phyloP scores from a whole-genome alignment of 257 asterid genomes.

The Gentiana straminea region DNA sequence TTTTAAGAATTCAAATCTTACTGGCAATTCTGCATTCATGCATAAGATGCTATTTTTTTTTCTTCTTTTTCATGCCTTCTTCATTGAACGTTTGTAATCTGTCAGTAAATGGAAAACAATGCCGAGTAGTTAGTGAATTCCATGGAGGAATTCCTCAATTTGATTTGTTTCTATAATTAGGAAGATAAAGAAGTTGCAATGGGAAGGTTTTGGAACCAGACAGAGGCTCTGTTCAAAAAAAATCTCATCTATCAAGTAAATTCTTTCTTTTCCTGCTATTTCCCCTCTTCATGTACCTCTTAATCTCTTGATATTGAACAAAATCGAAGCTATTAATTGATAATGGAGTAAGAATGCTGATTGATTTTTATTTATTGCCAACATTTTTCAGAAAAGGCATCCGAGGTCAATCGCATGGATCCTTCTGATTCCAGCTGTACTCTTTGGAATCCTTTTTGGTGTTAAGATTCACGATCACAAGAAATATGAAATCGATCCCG shows the following conservation, averaged over 20 bases:
- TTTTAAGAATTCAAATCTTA: background rate
- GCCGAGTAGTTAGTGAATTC: too few species aligned
- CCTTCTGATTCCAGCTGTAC: constrained; percentile 17
- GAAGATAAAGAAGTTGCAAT: background rate
- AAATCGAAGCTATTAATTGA: too few species aligned
- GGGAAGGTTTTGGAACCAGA: constrained; percentile 24
- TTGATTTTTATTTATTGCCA: too few species aligned
- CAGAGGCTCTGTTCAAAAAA: constrained; percentile 20
- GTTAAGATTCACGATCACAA: background rate
- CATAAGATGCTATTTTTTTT: background rate
- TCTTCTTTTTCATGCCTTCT: too few species aligned
- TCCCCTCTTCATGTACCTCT: too few species aligned
- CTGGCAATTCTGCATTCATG: background rate
- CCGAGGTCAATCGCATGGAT: constrained; percentile 14
- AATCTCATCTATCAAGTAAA: constrained; percentile 19
- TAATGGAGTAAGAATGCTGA: too few species aligned
- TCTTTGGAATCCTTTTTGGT: constrained; percentile 14
- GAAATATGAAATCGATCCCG: accelerated
- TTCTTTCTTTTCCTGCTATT: background rate
- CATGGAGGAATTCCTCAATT: too few species aligned
- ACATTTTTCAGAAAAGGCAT: constrained; percentile 17
- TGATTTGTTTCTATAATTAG: too few species aligned
- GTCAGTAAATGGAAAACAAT: too few species aligned
- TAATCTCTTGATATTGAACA: too few species aligned
- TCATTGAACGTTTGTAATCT: too few species aligned